A percentile compares a stretch with the other conserved stretches of the same genome.
These are phyloP conservation scores for Fibroporia radiculosa DNA, from an alignment of 768 basidiomycete genomes.

Conservation along the genomic window DNA sequence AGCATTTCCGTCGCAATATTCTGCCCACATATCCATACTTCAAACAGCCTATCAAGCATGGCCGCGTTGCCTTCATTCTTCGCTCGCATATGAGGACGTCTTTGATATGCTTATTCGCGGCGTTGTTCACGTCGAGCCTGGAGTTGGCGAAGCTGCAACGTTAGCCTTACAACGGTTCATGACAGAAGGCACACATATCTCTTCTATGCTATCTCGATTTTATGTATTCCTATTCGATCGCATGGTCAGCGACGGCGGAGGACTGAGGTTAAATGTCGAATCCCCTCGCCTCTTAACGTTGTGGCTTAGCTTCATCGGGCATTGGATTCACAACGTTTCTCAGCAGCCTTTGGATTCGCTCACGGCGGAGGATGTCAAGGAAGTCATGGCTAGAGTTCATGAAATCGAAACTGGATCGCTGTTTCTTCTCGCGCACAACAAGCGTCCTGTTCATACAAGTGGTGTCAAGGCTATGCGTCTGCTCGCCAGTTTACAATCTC, in stretches of 20 bases:
- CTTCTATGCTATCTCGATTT: conserved; percentile 54
- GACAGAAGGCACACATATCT: conserved; percentile 46
- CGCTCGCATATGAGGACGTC: conserved; percentile 46
- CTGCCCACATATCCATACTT: conserved; percentile 62
- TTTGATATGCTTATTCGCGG: conserved; percentile 76
- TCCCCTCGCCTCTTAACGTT: conserved; percentile 57
- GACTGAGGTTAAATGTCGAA: conserved; percentile 57
- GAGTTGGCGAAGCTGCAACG: conserved; percentile 59
- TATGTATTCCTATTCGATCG: conserved; percentile 72
- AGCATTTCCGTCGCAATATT: conserved; percentile 56
- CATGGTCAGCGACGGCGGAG: conserved; percentile 56
- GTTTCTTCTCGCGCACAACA: conserved; percentile 63
- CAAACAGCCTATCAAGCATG: conserved; percentile 76
- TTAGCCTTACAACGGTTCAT: conserved; percentile 68
- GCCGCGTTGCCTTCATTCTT: conserved; percentile 69
- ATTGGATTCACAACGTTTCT: conserved; percentile 50
- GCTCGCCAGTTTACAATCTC: conserved; percentile 40
- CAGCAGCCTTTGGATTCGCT: conserved; percentile 31
- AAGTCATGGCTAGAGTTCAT: conserved; percentile 37
- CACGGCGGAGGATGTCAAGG: conserved; percentile 33
- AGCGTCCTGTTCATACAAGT: conserved; percentile 39
- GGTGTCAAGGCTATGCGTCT: conserved; percentile 62
- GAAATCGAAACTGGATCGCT: conserved; percentile 68
- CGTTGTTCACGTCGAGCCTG: conserved; percentile 79
- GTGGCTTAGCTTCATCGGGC: conserved; percentile 68